A percentile compares a stretch with the other conserved stretches of the same genome.
phyloP scores from a whole-genome alignment of 352 stramenopile genomes.

The Pythium dissimile region DNA sequence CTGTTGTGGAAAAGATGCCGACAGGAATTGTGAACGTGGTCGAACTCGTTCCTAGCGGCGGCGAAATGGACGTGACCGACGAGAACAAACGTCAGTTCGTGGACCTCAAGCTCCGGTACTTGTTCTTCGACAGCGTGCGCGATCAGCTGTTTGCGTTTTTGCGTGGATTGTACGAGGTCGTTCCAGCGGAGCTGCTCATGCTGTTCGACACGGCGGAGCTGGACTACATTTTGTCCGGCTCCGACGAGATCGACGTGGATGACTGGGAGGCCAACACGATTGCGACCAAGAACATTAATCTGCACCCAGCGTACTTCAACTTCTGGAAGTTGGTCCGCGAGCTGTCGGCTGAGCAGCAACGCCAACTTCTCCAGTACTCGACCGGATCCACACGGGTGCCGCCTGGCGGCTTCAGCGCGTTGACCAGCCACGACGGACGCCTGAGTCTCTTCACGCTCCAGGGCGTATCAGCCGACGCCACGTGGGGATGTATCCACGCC shows the following conservation, averaged over 20 bases:
- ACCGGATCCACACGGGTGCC: slow-evolving; percentile 36
- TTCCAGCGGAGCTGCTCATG: slow-evolving; percentile 82
- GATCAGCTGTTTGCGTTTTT: slow-evolving; percentile 65
- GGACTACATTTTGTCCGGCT: slow-evolving; percentile 90
- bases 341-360: slow-evolving; percentile 18
- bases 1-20: slow-evolving; percentile 6
- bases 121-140: slow-evolving; percentile 79
- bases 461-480: background rate
- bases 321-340: slow-evolving; percentile 54
- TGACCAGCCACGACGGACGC: slow-evolving; percentile 24
- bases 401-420: slow-evolving; percentile 20
- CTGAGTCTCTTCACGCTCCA: slow-evolving; percentile 22
- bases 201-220: slow-evolving; percentile 94
- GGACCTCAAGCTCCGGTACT: slow-evolving; percentile 89
- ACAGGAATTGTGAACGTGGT: slow-evolving; percentile 19
- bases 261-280: slow-evolving; percentile 86
- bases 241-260: slow-evolving; percentile 87
- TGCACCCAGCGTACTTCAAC: slow-evolving; percentile 3
- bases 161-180: slow-evolving; percentile 90
- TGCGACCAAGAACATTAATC: background rate
- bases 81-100: slow-evolving; percentile 93
- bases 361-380: slow-evolving; percentile 33
- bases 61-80: slow-evolving; percentile 86
- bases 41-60: slow-evolving; percentile 47
- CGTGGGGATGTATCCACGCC: slow-evolving; percentile 3